These are phyloP conservation scores for Colletotrichum tofieldiae DNA, from an alignment of 2,329 filamentous ascomycete species.

Conservation along the genomic window DNA sequence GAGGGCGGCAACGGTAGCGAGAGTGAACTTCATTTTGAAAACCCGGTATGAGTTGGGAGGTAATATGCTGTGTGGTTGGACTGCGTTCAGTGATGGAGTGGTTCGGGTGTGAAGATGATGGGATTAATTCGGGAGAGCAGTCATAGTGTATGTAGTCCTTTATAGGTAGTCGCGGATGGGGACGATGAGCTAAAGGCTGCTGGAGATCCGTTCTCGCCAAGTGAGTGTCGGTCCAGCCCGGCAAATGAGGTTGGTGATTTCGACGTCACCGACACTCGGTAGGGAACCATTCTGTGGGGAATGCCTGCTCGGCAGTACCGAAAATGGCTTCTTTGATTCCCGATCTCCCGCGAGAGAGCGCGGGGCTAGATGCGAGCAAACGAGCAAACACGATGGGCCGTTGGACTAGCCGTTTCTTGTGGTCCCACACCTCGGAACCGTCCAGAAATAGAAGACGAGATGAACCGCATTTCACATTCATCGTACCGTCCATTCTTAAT, in stretches of 20 bases:
- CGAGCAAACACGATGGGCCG: background rate
- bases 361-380: background rate
- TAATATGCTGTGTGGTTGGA: background rate
- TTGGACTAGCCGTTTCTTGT: background rate
- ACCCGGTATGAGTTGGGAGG: no score
- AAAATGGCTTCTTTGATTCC: background rate
- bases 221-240: slow-evolving; percentile 15
- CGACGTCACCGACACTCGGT: slow-evolving; percentile 32
- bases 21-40: slow-evolving; percentile 47
- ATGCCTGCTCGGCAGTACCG: slow-evolving; percentile 25
- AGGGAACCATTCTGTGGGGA: slow-evolving; percentile 31
- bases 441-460: background rate
- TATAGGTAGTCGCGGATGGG: background rate
- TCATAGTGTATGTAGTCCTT: no score
- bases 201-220: slow-evolving; percentile 18
- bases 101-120: background rate
- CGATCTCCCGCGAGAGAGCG: background rate
- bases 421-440: background rate
- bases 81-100: background rate
- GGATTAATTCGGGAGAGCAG: background rate
- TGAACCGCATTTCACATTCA: background rate
- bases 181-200: background rate
- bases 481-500: background rate
- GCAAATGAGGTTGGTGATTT: slow-evolving; percentile 25
- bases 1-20: slow-evolving; percentile 42